Base-by-base conservation (phyloP, 139 green algal species). In the Chlorella sp. region DNA sequence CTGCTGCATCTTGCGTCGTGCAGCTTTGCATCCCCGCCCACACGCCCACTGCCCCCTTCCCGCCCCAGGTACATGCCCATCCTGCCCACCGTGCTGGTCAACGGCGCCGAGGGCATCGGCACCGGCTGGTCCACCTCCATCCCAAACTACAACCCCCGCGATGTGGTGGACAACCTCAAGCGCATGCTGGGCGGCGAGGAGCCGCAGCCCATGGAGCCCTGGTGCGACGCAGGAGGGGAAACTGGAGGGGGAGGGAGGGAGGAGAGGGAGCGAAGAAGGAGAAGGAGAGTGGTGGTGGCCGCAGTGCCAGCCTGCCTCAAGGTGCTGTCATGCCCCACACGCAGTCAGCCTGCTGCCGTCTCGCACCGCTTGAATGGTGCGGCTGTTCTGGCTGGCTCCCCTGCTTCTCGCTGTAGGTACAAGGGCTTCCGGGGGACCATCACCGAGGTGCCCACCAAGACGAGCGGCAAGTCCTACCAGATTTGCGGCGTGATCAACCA, bases 31-130 rank as follows among this genome's bases (percentile, higher is more conserved):
- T 38, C 0, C n/a, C 33, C 48, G 14, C 1, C 51, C 31, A 51
- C 0, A 29, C 45, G 2, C 14, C 11, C 33, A 23, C 45, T 53
- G 27, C 36, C 3, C 45, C 19, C n/a, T n/a, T n/a, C n/a, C n/a
- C n/a, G n/a, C 29, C 48, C 29, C 84, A 95, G 91, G 90, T 97
- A 97, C 74, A 84, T 95, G 77, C 93, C 92, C 25, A 88, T 97
- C 48, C 64, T 97, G 53, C 93, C 93, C 7, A 87, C 88, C 35
- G 96, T 99, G 55, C 89, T 99, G 46, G 74, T 99, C 38, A 98
- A 99, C 68, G 96, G 96, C 42, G 95, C 95, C 14, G 96, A 99
- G 73, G 96, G 96, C 81, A 99, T 99, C 55, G 96, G 96, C 63
- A 99, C 96, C 3, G 96, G 96, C 61, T 99, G 96, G 96, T 95